phyloP scores from a whole-genome alignment of 306 rosid genomes.

The Notholithocarpus densiflorus region DNA sequence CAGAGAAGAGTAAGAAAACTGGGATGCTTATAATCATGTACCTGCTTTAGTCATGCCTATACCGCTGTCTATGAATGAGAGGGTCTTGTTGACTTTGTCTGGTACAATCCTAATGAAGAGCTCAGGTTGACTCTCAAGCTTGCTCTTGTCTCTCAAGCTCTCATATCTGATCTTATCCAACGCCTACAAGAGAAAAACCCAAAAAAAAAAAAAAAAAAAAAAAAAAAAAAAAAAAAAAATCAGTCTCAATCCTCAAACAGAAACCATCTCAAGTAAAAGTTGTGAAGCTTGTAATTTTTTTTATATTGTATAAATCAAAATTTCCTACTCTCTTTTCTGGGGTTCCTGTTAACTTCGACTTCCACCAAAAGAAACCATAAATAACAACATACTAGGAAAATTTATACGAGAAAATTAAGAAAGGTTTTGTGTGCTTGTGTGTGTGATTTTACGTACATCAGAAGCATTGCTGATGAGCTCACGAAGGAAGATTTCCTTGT shows the following conservation, averaged over 20 bases:
- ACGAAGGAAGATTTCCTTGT: slow-evolving; percentile 36
- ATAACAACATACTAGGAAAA: background rate
- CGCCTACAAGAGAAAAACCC: slow-evolving; percentile 6
- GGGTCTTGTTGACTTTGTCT: slow-evolving; percentile 27
- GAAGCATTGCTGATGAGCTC: slow-evolving; percentile 37
- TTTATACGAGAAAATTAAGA: background rate
- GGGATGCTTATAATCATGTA: background rate
- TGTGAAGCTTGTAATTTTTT: too few species aligned
- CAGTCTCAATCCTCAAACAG: background rate
- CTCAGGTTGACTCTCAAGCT: slow-evolving; percentile 26
- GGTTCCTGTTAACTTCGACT: too few species aligned
- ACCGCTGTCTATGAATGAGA: slow-evolving; percentile 31
- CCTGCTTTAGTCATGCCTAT: slow-evolving; percentile 42
- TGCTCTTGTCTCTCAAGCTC: slow-evolving; percentile 32
- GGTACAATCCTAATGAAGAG: slow-evolving; percentile 29
- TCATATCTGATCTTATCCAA: slow-evolving; percentile 35
- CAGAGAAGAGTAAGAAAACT: background rate
- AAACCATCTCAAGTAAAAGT: background rate
- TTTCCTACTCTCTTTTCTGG: too few species aligned
- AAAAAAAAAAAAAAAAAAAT: background rate
- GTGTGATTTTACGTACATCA: slow-evolving; percentile 1
- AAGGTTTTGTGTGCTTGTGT: background rate
- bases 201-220: background rate
- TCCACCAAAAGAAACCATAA: background rate
- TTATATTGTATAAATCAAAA: too few species aligned